phyloP scores from a whole-genome alignment of 1,284 basidiomycete species.

The Xerocomus minutiporus region DNA sequence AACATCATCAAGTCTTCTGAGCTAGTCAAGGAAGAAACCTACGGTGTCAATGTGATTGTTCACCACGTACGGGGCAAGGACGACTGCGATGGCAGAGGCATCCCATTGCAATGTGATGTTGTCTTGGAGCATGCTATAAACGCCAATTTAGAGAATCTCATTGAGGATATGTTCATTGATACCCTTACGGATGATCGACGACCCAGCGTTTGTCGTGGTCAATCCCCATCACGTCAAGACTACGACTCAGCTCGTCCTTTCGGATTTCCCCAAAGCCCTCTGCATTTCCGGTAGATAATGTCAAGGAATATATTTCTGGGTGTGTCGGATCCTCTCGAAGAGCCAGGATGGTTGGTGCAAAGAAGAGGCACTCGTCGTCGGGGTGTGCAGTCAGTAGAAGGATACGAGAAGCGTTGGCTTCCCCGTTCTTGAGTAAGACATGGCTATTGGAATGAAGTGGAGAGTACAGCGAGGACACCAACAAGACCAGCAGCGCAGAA shows the following conservation, averaged over 20 bases:
- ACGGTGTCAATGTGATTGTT: constrained; percentile 64
- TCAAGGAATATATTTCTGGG: constrained; percentile 49
- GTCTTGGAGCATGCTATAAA: constrained; percentile 68
- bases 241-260: constrained; percentile 59
- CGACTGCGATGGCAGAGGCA: constrained; percentile 50
- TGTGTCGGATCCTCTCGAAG: constrained; percentile 31
- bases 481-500: constrained; percentile 14
- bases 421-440: constrained; percentile 14
- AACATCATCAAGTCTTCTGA: constrained; percentile 1
- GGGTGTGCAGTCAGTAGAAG: constrained; percentile 84
- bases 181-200: constrained; percentile 64
- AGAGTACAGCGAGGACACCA: constrained; percentile 26
- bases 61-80: constrained; percentile 58
- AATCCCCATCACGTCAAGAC: constrained; percentile 73
- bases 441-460: constrained; percentile 24
- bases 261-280: constrained; percentile 74
- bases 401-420: constrained; percentile 30
- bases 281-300: constrained; percentile 69
- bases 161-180: constrained; percentile 1
- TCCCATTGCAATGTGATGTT: constrained; percentile 73
- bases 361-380: constrained; percentile 92
- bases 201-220: constrained; percentile 50
- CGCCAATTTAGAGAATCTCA: constrained; percentile 8
- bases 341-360: constrained; percentile 73
- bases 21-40: constrained; percentile 22